Percentiles rank a stretch among this genome's conserved stretches.
Evolutionary conservation across 345 rosid species (phyloP).

Genomic region (Heritiera fomes): DNA sequence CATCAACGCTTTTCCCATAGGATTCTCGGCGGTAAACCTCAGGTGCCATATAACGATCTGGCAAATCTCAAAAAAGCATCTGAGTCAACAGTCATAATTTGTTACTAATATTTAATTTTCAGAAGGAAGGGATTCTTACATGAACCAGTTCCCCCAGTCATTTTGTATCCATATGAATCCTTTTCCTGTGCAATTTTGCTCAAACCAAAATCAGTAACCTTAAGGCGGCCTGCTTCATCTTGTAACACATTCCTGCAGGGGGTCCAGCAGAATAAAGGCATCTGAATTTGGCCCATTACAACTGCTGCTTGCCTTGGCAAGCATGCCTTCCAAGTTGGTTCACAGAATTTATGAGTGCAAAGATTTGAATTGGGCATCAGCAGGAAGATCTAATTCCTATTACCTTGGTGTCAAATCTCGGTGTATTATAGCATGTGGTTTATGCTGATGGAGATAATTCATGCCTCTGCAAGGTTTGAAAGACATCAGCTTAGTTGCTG

Average conservation of each 20-base stretch:
- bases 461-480: constrained; percentile 51
- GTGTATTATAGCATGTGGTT: constrained; percentile 58
- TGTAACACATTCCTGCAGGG: constrained; percentile 49
- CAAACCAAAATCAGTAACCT: constrained; percentile 71
- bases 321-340: not conserved
- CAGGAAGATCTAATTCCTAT: constrained; percentile 12
- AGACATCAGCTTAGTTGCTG: constrained; percentile 3
- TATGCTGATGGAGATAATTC: constrained; percentile 74
- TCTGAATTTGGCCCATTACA: not conserved
- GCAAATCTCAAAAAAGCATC: constrained; percentile 14
- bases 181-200: constrained; percentile 63
- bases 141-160: constrained; percentile 70
- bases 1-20: constrained; percentile 67
- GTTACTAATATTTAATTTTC: constrained; percentile 11
- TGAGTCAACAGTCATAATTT: constrained; percentile 13
- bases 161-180: constrained; percentile 54
- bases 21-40: constrained; percentile 72
- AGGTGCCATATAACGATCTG: constrained; percentile 77
- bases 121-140: constrained; percentile 31
- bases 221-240: constrained; percentile 64
- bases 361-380: not conserved
- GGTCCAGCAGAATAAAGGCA: constrained; percentile 1
- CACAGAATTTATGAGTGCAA: not conserved
- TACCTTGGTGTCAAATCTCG: constrained; percentile 72
- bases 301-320: not conserved